A percentile compares a stretch with the other conserved stretches of the same genome.
These are phyloP conservation scores for Vanilla planifolia DNA, from an alignment of 106 monocot species.

Conservation along the genomic window DNA sequence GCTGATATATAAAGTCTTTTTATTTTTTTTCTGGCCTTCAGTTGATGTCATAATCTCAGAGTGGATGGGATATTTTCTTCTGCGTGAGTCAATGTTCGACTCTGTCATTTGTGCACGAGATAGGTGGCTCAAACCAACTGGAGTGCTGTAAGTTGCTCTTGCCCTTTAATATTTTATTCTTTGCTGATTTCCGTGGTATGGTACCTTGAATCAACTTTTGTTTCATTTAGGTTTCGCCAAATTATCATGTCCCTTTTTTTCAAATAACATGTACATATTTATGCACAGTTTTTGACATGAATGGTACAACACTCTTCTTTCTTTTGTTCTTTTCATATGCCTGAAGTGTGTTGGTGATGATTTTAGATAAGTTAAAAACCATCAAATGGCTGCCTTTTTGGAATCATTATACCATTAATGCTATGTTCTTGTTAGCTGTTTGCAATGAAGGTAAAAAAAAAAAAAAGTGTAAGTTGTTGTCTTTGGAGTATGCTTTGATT, in stretches of 20 bases:
- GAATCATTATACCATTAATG: no score
- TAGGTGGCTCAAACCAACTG: constrained; percentile 81
- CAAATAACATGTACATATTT: not conserved
- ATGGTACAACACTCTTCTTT: not conserved
- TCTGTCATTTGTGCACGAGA: constrained; percentile 96
- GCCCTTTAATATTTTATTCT: not conserved
- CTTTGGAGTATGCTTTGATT: no score
- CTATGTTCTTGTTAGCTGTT: no score
- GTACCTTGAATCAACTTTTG: not conserved
- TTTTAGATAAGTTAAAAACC: no score
- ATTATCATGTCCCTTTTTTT: no score
- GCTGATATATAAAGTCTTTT: not conserved
- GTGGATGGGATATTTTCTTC: constrained; percentile 99
- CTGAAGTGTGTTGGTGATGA: no score
- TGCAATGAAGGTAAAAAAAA: no score
- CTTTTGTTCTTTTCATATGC: no score
- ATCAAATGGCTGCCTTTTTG: no score
- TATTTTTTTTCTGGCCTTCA: constrained; percentile 17
- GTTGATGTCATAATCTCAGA: constrained; percentile 99
- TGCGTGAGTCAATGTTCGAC: constrained; percentile 95
- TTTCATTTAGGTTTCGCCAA: no score
- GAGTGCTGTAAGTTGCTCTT: constrained; percentile 61
- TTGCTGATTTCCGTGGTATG: not conserved
- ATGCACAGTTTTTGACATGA: not conserved
- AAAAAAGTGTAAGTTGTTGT: no score